A percentile compares a stretch with the other conserved stretches of the same genome.
phyloP scores from a whole-genome alignment of 805 yeast species.

The Wickerhamiella nectarea region DNA sequence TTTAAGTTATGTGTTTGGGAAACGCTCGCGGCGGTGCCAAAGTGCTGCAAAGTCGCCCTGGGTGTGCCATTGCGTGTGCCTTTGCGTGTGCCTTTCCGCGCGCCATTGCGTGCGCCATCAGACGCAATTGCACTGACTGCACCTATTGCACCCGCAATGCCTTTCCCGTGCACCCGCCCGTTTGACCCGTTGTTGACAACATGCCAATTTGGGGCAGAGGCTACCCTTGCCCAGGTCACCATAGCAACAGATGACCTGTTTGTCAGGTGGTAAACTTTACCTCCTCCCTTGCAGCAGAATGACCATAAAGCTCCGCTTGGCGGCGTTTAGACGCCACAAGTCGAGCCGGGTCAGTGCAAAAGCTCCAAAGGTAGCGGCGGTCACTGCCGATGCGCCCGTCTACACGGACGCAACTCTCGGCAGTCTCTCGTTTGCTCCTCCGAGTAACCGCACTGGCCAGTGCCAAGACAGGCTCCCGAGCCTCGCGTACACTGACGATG shows the following conservation, averaged over 20 bases:
- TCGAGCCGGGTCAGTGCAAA: conserved; percentile 8
- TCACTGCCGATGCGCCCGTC: conserved; percentile 2
- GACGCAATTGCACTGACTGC: too few species aligned
- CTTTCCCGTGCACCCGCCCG: too few species aligned
- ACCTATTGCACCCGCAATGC: too few species aligned
- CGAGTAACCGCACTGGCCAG: neutral
- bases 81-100: too few species aligned
- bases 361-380: neutral
- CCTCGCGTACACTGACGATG: conserved; percentile 6
- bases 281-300: conserved; percentile 2
- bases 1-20: neutral
- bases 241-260: neutral
- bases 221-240: too few species aligned
- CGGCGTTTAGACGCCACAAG: conserved; percentile 8
- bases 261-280: neutral
- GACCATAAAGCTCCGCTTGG: conserved; percentile 9
- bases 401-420: neutral
- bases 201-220: too few species aligned
- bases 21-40: too few species aligned
- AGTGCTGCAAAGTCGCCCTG: too few species aligned
- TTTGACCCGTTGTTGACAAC: too few species aligned
- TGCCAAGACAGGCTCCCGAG: conserved; percentile 7
- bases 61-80: too few species aligned
- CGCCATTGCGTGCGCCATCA: too few species aligned
- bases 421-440: neutral